Conservation (phyloP, 2,329 filamentous ascomycete species). For the Nectriaceae sp. region DNA sequence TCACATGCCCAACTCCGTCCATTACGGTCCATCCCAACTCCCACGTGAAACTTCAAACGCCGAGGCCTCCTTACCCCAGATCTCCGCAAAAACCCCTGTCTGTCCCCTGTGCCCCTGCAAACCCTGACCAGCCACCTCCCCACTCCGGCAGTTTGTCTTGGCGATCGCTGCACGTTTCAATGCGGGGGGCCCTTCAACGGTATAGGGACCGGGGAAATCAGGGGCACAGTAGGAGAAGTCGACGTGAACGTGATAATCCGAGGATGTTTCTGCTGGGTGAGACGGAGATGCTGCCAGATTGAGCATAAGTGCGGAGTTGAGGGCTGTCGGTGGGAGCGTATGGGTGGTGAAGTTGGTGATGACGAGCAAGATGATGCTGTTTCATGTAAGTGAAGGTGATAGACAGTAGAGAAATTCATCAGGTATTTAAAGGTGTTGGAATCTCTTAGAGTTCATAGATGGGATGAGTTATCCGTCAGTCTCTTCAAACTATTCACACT, state of each 20-base stretch:
- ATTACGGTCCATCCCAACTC: no score
- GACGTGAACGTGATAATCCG: background rate
- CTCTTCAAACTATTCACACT: background rate
- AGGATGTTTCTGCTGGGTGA: background rate
- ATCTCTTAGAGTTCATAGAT: background rate
- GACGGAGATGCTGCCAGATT: conserved; percentile 5
- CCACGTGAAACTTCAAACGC: conserved; percentile 1
- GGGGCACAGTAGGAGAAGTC: background rate
- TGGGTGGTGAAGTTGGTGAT: conserved; percentile 16
- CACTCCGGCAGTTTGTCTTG: conserved; percentile 1
- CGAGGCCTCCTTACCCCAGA: conserved; percentile 6
- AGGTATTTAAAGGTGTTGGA: background rate
- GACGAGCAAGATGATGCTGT: conserved; percentile 19
- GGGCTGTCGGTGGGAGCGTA: conserved; percentile 12
- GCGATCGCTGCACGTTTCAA: background rate
- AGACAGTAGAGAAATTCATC: background rate
- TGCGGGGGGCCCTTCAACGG: background rate
- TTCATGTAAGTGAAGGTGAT: conserved; percentile 14
- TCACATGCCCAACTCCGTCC: no score
- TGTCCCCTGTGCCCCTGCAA: background rate
- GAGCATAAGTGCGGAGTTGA: conserved; percentile 11
- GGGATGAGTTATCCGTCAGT: background rate
- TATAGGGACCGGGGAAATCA: background rate
- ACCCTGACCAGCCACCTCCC: background rate
- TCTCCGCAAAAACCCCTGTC: conserved; percentile 1